Base-by-base conservation (phyloP, 495 filamentous ascomycete genomes). In the Platismatia glauca region DNA sequence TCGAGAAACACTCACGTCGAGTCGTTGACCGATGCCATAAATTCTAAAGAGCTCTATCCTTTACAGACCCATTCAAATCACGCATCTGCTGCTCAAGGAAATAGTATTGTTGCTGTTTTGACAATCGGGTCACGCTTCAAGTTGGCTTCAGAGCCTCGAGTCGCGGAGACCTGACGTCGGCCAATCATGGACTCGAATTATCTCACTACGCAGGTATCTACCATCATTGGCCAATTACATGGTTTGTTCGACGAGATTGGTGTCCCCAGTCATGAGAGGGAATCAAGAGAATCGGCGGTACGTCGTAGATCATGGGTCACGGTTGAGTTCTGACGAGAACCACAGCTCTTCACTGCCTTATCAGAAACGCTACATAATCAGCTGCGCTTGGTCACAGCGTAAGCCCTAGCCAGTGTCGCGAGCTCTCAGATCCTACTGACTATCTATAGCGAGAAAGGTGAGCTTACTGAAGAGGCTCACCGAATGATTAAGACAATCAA, bases 201-300 rank as follows among this genome's bases (percentile, higher is more conserved):
- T 71, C 78, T 97, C 72, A 87, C 90, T 69, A 89, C 92, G 70
- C 92, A 97, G 82, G 89, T 97, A 73, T 89, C 89, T 67, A 91
- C 84, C 67, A 97, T 95, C 70, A 88, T 96, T 68, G 81, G 82
- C 71, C 89, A 95, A 75, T 80, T 99, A 53, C 92, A 97, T 76
- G 88, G 87, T 50, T 81, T 97, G 56, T 99, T 95, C 69, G 94
- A 97, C 74, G 93, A 97, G 66, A 97, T 99, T 68, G 94, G 94
- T 41, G 86, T 99, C 50, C 81, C 91, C 22, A 83, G 75, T 69
- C 89, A 95, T 84, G 94, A 96, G 75, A 86, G 95, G 64, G 91
- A 97, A 63, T 79, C 82, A 7, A 81, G 95, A 62, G 91, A 97
- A 72, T 79, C 88, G 68, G 87, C 95, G 83, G 90, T 95, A 76